phyloP scores from a whole-genome alignment of 306 rosid genomes.

The Ormosia semicastrata region DNA sequence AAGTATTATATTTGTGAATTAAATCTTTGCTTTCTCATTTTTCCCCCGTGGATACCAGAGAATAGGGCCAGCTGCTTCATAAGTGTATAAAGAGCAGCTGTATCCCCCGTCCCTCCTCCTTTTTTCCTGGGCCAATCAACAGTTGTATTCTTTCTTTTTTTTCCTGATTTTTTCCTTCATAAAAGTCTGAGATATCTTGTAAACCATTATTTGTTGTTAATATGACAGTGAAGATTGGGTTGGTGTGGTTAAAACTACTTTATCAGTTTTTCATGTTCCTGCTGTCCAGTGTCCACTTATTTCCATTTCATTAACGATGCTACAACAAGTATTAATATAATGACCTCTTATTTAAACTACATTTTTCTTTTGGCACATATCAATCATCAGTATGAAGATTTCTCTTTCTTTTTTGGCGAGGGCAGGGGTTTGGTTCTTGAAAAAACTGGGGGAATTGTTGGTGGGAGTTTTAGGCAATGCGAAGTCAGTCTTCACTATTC shows the following conservation, averaged over 20 bases:
- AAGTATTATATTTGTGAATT: slow-evolving; percentile 43
- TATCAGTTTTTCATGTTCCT: not conserved
- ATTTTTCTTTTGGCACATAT: not conserved
- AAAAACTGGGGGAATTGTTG: not conserved
- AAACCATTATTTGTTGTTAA: slow-evolving; percentile 48
- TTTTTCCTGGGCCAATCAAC: slow-evolving; percentile 18
- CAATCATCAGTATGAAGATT: not conserved
- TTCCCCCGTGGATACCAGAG: slow-evolving; percentile 26
- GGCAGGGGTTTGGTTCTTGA: not conserved
- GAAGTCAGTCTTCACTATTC: not conserved
- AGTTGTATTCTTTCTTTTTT: slow-evolving; percentile 35
- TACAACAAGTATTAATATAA: not conserved
- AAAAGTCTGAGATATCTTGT: slow-evolving; percentile 45
- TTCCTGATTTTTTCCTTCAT: slow-evolving; percentile 18
- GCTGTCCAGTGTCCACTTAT: not conserved
- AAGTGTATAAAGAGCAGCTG: slow-evolving; percentile 64
- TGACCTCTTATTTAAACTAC: not conserved
- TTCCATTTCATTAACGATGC: not conserved
- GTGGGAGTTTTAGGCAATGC: not conserved
- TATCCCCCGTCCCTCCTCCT: not conserved
- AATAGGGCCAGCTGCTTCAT: slow-evolving; percentile 48
- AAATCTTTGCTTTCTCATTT: slow-evolving; percentile 18
- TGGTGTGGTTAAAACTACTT: slow-evolving; percentile 24
- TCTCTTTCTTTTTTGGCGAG: not conserved
- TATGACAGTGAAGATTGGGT: slow-evolving; percentile 33